Base-by-base conservation (phyloP, 2,329 filamentous ascomycete genomes). In the Blastomyces gilchristii region DNA sequence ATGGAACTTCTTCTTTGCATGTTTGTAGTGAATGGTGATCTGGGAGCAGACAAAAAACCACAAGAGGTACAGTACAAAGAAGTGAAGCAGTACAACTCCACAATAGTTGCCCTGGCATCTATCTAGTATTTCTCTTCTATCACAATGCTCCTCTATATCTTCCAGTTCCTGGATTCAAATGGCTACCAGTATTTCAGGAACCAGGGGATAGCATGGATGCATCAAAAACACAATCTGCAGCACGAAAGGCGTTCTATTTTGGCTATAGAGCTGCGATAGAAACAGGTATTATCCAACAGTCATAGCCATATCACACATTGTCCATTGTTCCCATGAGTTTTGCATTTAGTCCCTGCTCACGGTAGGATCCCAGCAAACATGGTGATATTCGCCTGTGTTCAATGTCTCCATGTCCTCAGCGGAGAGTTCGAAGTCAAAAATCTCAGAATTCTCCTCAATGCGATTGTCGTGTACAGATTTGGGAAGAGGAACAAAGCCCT, bases 401-500 rank as follows among this genome's bases (percentile, higher is more conserved):
- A 87, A 71, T 22, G 68, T 76, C 66, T 80, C 74, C 83, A 87
- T 84, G 58, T 87, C 85, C 62, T 82, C 81, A n/a, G 74, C 72
- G 2, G 78, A 76, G 37, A 87, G 74, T 70, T 83, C 80, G 67
- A 87, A 87, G 67, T 86, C 83, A 65, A 81, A 87, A 1, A 87
- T 70, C 53, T 81, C 71, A 1, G 78, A 76, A 66, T 87, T 87
- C 72, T 86, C 83, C 65, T 83, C 77, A 66, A 87, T 87, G 22
- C 85, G 77, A 11, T 78, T 77, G 2, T 81, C 80, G 0, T 83
- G 86, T 22, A 83, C 83, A 1, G 83, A 85, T 71, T 87, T 87
- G 0, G 85, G 85, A 31, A 87, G 75, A 16, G 84, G 83, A 39
- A 86, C 81, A 67, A 84, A 86, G 9, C 82, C 82, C 81, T 83